Percentiles rank a stretch among this genome's conserved stretches.
phyloP scores from a whole-genome alignment of 1,139 yeast genomes.

The Kodamaea arcana region DNA sequence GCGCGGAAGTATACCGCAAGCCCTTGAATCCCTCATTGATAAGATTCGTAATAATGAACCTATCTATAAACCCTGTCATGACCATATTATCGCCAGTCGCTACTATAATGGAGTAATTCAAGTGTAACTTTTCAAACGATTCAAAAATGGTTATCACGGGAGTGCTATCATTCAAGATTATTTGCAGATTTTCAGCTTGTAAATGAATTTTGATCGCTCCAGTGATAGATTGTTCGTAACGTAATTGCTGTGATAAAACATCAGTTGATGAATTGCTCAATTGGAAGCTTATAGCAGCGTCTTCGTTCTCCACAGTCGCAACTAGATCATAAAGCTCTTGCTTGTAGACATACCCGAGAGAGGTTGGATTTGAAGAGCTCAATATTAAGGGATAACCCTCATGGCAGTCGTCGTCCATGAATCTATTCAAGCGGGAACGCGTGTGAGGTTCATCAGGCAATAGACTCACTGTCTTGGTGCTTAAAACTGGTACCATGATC shows the following conservation, averaged over 20 bases:
- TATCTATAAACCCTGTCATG: constrained; percentile 40
- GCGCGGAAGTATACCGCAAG: constrained; percentile 15
- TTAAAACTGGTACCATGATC: constrained; percentile 31
- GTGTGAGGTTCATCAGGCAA: constrained; percentile 29
- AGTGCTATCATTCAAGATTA: constrained; percentile 44
- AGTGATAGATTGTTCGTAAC: constrained; percentile 19
- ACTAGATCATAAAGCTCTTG: constrained; percentile 19
- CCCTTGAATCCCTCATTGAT: constrained; percentile 27
- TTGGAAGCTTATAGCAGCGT: constrained; percentile 22
- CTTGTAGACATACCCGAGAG: constrained; percentile 37
- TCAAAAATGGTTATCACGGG: constrained; percentile 37
- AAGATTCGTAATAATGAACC: constrained; percentile 32
- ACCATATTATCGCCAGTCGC: constrained; percentile 12
- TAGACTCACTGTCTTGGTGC: constrained; percentile 27
- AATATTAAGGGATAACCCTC: constrained; percentile 43
- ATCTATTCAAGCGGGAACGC: constrained; percentile 14
- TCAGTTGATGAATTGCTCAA: constrained; percentile 16
- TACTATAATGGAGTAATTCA: constrained; percentile 34
- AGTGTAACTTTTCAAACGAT: constrained; percentile 37
- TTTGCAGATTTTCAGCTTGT: constrained; percentile 74
- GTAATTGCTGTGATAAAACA: constrained; percentile 23
- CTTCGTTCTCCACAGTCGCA: constrained; percentile 9
- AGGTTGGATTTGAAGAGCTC: constrained; percentile 22
- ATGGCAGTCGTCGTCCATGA: constrained; percentile 30
- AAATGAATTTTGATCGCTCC: constrained; percentile 45